Conservation (phyloP, 2,329 filamentous ascomycete species). For the Curvularia spicifera region DNA sequence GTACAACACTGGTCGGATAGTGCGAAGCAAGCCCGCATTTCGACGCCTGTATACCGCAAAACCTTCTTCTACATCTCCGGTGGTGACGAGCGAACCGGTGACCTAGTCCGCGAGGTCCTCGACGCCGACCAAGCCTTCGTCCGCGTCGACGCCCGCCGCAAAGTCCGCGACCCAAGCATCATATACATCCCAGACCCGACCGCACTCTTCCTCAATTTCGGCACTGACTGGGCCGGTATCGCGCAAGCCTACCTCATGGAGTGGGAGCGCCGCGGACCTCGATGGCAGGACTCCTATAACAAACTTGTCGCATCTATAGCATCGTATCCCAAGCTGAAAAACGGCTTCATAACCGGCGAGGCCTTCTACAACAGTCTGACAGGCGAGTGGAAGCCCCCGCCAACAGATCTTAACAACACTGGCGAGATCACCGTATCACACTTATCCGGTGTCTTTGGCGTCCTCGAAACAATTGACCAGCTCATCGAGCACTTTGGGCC, state of each 20-base stretch:
- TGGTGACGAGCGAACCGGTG: conserved; percentile 63
- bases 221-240: conserved; percentile 65
- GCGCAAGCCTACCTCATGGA: conserved; percentile 65
- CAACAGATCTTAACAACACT: conserved; percentile 59
- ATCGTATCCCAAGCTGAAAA: conserved; percentile 62
- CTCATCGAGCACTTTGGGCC: conserved; percentile 56
- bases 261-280: conserved; percentile 63
- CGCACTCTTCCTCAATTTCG: conserved; percentile 59
- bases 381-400: conserved; percentile 60
- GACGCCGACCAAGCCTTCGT: conserved; percentile 62
- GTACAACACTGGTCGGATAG: conserved; percentile 68
- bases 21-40: conserved; percentile 67
- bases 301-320: conserved; percentile 59
- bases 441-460: conserved; percentile 64
- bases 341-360: conserved; percentile 65
- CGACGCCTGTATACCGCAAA: conserved; percentile 63
- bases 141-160: conserved; percentile 63
- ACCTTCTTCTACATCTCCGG: conserved; percentile 64
- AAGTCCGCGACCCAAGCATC: conserved; percentile 63
- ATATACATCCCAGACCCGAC: conserved; percentile 53
- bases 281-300: conserved; percentile 59
- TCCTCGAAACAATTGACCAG: conserved; percentile 65
- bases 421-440: conserved; percentile 62
- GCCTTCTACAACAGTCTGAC: conserved; percentile 60
- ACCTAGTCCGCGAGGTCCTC: conserved; percentile 60